A percentile compares a stretch with the other conserved stretches of the same genome.
These are phyloP conservation scores for Sporobolomyces phaffii DNA, from an alignment of 768 basidiomycete species.

Conservation along the genomic window DNA sequence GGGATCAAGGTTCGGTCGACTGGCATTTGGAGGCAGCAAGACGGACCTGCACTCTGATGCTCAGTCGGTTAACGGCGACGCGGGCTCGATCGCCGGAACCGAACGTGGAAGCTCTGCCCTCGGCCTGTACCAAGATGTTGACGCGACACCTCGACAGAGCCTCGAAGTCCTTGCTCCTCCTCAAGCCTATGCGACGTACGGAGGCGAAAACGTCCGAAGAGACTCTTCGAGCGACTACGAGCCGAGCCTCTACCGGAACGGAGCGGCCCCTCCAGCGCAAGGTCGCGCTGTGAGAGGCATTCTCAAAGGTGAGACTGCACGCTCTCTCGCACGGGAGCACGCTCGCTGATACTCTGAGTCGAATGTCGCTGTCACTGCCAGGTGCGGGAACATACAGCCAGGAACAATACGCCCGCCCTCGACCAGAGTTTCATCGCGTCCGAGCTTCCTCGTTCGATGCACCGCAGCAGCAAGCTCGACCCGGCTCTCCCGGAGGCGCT, in stretches of 20 bases:
- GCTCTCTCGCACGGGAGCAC: too few species aligned
- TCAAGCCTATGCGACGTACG: slow-evolving; percentile 19
- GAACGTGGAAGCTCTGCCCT: background rate
- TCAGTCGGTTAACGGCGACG: slow-evolving; percentile 10
- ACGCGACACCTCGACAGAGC: slow-evolving; percentile 20
- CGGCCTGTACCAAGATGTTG: background rate
- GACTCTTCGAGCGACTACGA: slow-evolving; percentile 53
- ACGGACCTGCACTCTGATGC: slow-evolving; percentile 15
- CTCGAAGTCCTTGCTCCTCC: slow-evolving; percentile 35
- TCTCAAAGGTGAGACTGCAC: slow-evolving; percentile 65
- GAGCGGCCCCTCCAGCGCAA: slow-evolving; percentile 21
- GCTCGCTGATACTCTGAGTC: background rate
- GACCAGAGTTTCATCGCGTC: slow-evolving; percentile 53
- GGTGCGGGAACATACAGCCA: slow-evolving; percentile 68
- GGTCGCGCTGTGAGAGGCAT: slow-evolving; percentile 66
- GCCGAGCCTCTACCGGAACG: slow-evolving; percentile 31
- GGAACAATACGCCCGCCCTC: slow-evolving; percentile 68
- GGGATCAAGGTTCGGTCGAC: slow-evolving; percentile 20
- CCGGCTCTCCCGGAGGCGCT: slow-evolving; percentile 53
- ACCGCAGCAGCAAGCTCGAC: slow-evolving; percentile 30
- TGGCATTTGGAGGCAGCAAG: slow-evolving; percentile 33
- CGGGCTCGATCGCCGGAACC: background rate
- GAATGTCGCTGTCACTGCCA: slow-evolving; percentile 42
- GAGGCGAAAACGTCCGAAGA: background rate
- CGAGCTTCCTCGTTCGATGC: slow-evolving; percentile 42